Conservation (phyloP, 2,329 filamentous ascomycete species). For the Tolypocladium guangdongense region DNA sequence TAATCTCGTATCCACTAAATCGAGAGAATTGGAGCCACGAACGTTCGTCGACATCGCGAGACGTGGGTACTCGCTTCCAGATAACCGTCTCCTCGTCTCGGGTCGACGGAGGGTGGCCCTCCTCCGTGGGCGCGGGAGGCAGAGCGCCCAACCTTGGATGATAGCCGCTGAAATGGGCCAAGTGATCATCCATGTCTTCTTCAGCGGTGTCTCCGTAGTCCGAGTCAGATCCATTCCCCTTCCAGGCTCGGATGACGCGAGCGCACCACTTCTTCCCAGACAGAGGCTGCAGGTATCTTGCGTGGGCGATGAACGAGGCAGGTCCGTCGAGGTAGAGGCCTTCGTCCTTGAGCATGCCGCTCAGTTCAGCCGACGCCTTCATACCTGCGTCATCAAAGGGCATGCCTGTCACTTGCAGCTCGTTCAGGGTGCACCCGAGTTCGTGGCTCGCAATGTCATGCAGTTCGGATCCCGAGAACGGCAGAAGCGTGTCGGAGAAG, state of each 20-base stretch:
- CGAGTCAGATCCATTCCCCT: conserved; percentile 12
- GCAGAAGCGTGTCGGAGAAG: conserved; percentile 35
- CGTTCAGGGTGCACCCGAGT: conserved; percentile 40
- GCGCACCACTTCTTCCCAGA: conserved; percentile 27
- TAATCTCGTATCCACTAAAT: conserved; percentile 25
- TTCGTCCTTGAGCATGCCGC: conserved; percentile 42
- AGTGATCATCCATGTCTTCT: conserved; percentile 17
- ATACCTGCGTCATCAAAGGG: conserved; percentile 37
- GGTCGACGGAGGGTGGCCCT: conserved; percentile 30
- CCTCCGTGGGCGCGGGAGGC: conserved; percentile 28
- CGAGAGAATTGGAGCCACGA: conserved; percentile 38
- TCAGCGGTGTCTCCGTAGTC: conserved; percentile 15
- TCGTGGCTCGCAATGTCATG: conserved; percentile 44
- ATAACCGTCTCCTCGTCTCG: conserved; percentile 33
- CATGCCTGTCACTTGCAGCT: conserved; percentile 41
- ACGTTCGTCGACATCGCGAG: conserved; percentile 27
- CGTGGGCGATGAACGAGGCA: conserved; percentile 30
- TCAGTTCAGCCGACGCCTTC: conserved; percentile 35
- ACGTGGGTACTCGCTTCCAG: conserved; percentile 38
- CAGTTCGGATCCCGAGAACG: conserved; percentile 33
- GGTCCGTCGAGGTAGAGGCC: conserved; percentile 38
- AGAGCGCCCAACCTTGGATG: conserved; percentile 21
- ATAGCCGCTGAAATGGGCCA: conserved; percentile 8
- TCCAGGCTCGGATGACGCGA: conserved; percentile 35
- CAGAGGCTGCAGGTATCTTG: conserved; percentile 27